These are phyloP conservation scores for Silybum marianum DNA, from an alignment of 129 eudicot species.

Conservation along the genomic window DNA sequence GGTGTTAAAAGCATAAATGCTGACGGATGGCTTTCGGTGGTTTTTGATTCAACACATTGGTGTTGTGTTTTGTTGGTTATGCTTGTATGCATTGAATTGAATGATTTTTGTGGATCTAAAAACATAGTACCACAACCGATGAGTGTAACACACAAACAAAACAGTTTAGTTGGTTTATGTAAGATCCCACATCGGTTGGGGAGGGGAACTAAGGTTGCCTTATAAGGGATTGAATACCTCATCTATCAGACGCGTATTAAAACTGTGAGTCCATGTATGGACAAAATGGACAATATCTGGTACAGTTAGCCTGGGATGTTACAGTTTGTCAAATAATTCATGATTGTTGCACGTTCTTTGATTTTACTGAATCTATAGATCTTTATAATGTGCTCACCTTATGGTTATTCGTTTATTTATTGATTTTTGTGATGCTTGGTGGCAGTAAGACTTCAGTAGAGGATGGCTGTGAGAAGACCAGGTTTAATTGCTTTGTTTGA, in stretches of 20 bases:
- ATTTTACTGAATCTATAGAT: conserved; percentile 2
- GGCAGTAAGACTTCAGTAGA: conserved; percentile 19
- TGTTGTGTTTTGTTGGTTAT: conserved; percentile 15
- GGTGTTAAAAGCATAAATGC: conserved; percentile 23
- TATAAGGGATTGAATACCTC: no score
- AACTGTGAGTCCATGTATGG: no score
- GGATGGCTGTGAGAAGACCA: conserved; percentile 65
- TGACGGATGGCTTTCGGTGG: conserved; percentile 25
- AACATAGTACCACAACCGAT: conserved; percentile 11
- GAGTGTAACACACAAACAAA: neutral
- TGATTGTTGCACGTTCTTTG: conserved; percentile 12
- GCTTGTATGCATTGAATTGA: conserved; percentile 20
- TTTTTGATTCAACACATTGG: conserved; percentile 11
- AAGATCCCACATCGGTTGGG: no score
- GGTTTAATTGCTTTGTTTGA: conserved; percentile 94
- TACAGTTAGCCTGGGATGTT: no score
- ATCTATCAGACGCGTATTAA: no score
- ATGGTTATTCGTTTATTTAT: conserved; percentile 3
- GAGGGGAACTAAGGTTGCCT: no score
- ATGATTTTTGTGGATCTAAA: conserved; percentile 25
- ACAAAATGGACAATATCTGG: no score
- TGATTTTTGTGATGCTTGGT: conserved; percentile 16
- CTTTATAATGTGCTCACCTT: conserved; percentile 1
- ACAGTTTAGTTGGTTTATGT: conserved; percentile 10
- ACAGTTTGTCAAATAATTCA: neutral